These are phyloP conservation scores for Uronychia binucleata DNA, from an alignment of 73 alveolate species.

Conservation along the genomic window DNA sequence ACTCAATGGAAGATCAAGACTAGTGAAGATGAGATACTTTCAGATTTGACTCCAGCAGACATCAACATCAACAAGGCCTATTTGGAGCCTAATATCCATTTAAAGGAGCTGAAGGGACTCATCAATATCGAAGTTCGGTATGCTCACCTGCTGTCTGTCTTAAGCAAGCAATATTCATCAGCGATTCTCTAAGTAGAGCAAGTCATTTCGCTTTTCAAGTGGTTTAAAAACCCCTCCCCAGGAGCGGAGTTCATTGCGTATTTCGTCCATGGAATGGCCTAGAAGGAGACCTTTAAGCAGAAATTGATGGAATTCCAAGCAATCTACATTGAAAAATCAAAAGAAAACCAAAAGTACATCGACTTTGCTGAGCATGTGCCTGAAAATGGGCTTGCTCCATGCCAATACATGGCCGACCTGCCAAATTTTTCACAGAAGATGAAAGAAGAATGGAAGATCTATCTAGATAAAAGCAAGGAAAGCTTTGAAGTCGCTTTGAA, in stretches of 20 bases:
- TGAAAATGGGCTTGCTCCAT: constrained; percentile 18
- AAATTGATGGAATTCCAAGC: constrained; percentile 17
- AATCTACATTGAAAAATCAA: constrained; percentile 10
- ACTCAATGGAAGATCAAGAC: background rate
- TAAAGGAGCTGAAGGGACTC: constrained; percentile 12
- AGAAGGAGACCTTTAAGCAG: constrained; percentile 17
- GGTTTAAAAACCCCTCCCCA: constrained; percentile 26
- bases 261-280: constrained; percentile 19
- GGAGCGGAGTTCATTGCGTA: constrained; percentile 10
- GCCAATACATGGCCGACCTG: constrained; percentile 6
- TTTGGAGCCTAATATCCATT: constrained; percentile 32
- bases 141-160: constrained; percentile 24
- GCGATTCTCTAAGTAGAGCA: constrained; percentile 14
- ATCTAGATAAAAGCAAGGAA: constrained; percentile 29
- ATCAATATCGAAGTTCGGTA: constrained; percentile 26
- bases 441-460: constrained; percentile 17
- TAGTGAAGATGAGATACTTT: background rate
- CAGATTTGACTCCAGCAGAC: constrained; percentile 21
- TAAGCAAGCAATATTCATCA: constrained; percentile 11
- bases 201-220: constrained; percentile 10
- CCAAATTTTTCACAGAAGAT: constrained; percentile 35
- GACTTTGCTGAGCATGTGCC: constrained; percentile 32
- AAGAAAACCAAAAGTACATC: constrained; percentile 2
- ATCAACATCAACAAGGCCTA: background rate
- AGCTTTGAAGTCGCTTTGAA: constrained; percentile 20